Base-by-base conservation (phyloP, 371 early-diverging fungal species). In the Apophysomyces trapeziformis region DNA sequence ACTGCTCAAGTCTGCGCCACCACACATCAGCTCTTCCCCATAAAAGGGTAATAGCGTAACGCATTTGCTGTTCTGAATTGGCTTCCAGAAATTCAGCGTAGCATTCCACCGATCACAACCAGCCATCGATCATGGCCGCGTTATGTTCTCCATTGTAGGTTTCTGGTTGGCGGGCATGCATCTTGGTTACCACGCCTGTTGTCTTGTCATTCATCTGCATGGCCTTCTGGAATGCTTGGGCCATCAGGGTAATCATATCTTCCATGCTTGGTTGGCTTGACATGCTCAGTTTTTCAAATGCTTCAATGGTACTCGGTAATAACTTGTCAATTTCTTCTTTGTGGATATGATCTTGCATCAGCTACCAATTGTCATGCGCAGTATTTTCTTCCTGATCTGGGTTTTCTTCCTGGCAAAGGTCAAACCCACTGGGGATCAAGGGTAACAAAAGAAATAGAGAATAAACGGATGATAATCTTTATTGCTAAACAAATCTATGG, bases 31-130 rank as follows among this genome's bases (percentile, higher is more conserved):
- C 60, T 38, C 41, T 21, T 18, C 21, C 38, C 37, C 21, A 4
- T 12, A 60, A 38, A 11, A 60, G 41, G 41, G 60, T 60, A 21
- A 39, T 16, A 1, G 60, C 60, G 21, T 38, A 60, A 5, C 6
- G 38, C 38, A 60, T 39, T 21, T n/a, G 12, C 16, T 60, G 60
- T 1, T 60, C 46, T 6, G 3, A 45, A 16, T 45, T 9, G 3
- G 16, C 6, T n/a, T 45, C 13, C 16, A 45, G n/a, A 6, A 45
- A 13, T 16, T 45, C 46, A 45, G 46, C 16, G 16, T 45, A 45
- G 13, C 46, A 13, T 45, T 45, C 13, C 6, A 45, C 16, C 3
- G 46, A 45, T 16, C 5, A 0, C 14, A 45, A 45, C 46, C 46
- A 45, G 0, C 46, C 46, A 13, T 45, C 14, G 16, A 45, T 45